phyloP scores from a whole-genome alignment of 192 early-diverging fungal species.

The Entomortierella parvispora region DNA sequence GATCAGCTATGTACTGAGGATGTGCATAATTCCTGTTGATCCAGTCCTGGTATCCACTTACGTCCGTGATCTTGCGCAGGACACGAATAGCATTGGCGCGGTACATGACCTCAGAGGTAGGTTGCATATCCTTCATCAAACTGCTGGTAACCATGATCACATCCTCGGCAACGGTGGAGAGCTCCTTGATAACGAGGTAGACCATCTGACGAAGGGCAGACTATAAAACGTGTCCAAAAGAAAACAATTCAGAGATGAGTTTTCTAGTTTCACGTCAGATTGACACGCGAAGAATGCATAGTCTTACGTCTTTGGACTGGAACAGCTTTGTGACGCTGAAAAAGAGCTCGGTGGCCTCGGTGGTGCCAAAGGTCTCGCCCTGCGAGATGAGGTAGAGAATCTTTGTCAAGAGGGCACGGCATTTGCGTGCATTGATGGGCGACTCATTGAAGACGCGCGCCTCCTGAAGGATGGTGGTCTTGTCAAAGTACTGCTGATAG shows the following conservation, averaged over 20 bases:
- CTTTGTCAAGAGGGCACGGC: conserved; percentile 90
- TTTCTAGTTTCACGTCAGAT: background rate
- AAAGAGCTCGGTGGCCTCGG: conserved; percentile 98
- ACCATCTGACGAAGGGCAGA: conserved; percentile 96
- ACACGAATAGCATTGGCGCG: conserved; percentile 97
- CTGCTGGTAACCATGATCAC: conserved; percentile 97
- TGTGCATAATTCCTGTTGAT: background rate
- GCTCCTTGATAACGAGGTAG: conserved; percentile 97
- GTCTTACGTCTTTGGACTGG: conserved; percentile 87
- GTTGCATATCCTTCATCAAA: conserved; percentile 96
- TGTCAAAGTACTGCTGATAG: conserved; percentile 90
- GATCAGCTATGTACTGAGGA: background rate
- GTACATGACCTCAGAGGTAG: conserved; percentile 91
- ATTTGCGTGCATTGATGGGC: conserved; percentile 95
- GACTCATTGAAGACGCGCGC: conserved; percentile 97
- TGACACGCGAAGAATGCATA: background rate
- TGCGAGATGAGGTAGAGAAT: conserved; percentile 93
- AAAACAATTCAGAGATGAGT: background rate
- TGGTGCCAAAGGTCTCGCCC: conserved; percentile 87
- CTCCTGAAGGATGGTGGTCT: conserved; percentile 93
- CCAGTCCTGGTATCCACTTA: conserved; percentile 44
- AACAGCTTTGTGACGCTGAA: conserved; percentile 98
- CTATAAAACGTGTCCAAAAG: conserved; percentile 53
- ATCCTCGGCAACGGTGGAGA: conserved; percentile 92
- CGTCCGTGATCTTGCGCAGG: conserved; percentile 95